Percentiles rank a stretch among this genome's conserved stretches.
Evolutionary conservation across 805 yeast genomes (phyloP).

Genomic region (Cyberlindnera mycetangii): DNA sequence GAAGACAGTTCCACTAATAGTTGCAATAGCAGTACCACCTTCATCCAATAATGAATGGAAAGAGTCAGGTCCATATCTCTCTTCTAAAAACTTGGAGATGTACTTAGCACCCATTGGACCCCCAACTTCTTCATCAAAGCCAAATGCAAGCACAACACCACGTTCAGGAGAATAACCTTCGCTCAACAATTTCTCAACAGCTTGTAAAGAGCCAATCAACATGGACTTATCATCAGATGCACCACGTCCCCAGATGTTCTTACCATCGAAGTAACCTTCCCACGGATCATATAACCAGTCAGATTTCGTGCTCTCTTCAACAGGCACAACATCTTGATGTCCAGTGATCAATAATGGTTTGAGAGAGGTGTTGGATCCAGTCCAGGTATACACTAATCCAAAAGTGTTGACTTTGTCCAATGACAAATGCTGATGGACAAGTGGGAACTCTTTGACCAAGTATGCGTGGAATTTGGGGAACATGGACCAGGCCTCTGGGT

Average conservation of each 20-base stretch:
- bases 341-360: slow-evolving; percentile 71
- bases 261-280: slow-evolving; percentile 61
- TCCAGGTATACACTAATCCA: slow-evolving; percentile 62
- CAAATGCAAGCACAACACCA: slow-evolving; percentile 59
- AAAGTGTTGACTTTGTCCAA: slow-evolving; percentile 56
- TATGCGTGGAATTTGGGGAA: slow-evolving; percentile 46
- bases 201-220: slow-evolving; percentile 59
- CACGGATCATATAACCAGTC: slow-evolving; percentile 70
- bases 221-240: slow-evolving; percentile 70
- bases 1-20: slow-evolving; percentile 35
- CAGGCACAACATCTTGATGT: slow-evolving; percentile 81
- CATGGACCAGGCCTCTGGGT: slow-evolving; percentile 31
- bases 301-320: slow-evolving; percentile 50
- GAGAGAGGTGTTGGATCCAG: slow-evolving; percentile 46
- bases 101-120: slow-evolving; percentile 59
- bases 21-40: slow-evolving; percentile 44
- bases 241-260: slow-evolving; percentile 70
- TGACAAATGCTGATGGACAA: slow-evolving; percentile 42
- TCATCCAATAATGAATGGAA: slow-evolving; percentile 66
- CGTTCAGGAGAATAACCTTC: slow-evolving; percentile 51
- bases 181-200: slow-evolving; percentile 48
- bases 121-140: slow-evolving; percentile 73
- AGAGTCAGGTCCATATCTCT: slow-evolving; percentile 55
- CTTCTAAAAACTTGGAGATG: slow-evolving; percentile 42
- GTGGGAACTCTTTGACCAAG: slow-evolving; percentile 53